A percentile compares a stretch with the other conserved stretches of the same genome.
Evolutionary conservation across 495 filamentous ascomycete genomes (phyloP).

Genomic region (Penicillium waksmanii): DNA sequence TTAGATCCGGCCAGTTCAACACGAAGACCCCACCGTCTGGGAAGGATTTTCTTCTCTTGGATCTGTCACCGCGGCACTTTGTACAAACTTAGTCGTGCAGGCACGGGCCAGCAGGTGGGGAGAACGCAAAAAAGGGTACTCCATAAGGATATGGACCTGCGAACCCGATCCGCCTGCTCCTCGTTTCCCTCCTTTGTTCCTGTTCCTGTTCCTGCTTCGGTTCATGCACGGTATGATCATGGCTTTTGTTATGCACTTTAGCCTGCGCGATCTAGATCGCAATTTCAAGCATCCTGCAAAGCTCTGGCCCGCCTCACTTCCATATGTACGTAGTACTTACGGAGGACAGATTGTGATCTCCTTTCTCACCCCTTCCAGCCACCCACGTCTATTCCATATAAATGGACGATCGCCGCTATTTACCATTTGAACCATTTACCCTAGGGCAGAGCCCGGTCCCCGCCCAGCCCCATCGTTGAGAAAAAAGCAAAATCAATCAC

Average conservation of each 20-base stretch:
- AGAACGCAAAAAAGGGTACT: neutral
- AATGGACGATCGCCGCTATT: neutral
- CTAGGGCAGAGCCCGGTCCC: constrained; percentile 5
- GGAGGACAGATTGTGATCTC: neutral
- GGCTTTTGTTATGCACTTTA: neutral
- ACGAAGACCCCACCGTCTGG: constrained; percentile 1
- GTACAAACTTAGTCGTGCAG: constrained; percentile 5
- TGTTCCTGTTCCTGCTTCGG: constrained; percentile 6
- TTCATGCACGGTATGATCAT: constrained; percentile 3
- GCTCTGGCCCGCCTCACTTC: too few relatives aligned
- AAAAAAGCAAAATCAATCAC: neutral
- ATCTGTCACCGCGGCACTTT: neutral
- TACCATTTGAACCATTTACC: constrained; percentile 5
- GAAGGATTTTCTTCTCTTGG: neutral
- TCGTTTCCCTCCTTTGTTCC: constrained; percentile 3
- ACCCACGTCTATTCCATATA: neutral
- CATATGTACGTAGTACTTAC: too few relatives aligned
- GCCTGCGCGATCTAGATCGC: constrained; percentile 1
- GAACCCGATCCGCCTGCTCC: neutral
- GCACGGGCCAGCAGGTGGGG: constrained; percentile 3
- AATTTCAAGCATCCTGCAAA: neutral
- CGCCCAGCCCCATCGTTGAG: constrained; percentile 1
- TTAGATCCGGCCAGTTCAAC: neutral
- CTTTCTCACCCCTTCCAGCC: constrained; percentile 1
- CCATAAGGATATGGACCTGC: neutral